Percentiles rank a stretch among this genome's conserved stretches.
These are phyloP conservation scores for Plasmodium inui DNA, from an alignment of 169 alveolate genomes.

Conservation along the genomic window DNA sequence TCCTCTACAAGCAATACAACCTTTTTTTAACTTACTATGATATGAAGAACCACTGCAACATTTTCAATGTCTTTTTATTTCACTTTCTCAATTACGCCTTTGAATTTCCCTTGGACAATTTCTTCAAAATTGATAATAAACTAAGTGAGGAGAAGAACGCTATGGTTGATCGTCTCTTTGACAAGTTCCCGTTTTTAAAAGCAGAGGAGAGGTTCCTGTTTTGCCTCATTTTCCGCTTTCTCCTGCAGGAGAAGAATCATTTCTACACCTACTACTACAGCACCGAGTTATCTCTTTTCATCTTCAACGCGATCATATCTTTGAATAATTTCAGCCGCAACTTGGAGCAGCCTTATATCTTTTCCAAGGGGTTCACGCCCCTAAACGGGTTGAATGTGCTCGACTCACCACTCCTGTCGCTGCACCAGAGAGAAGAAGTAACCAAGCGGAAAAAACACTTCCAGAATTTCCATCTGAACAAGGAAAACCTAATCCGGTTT, in stretches of 20 bases:
- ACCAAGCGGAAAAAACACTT: background rate
- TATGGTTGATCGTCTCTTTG: constrained; percentile 1
- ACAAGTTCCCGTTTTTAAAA: constrained; percentile 23
- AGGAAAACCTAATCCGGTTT: constrained; percentile 3
- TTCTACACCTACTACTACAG: constrained; percentile 59
- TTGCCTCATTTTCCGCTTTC: constrained; percentile 19
- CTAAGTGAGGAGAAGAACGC: constrained; percentile 2
- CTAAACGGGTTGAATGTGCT: background rate
- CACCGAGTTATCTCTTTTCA: constrained; percentile 31
- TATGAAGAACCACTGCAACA: constrained; percentile 27
- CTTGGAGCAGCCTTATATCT: constrained; percentile 1
- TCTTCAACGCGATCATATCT: constrained; percentile 58
- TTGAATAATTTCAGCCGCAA: constrained; percentile 35
- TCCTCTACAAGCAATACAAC: constrained; percentile 64
- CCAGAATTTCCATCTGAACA: constrained; percentile 2
- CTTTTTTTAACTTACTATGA: constrained; percentile 66
- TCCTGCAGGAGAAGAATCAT: constrained; percentile 59
- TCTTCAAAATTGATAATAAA: constrained; percentile 45
- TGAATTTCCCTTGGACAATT: constrained; percentile 73
- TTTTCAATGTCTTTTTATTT: constrained; percentile 26
- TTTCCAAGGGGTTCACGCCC: constrained; percentile 13
- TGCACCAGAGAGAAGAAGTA: background rate
- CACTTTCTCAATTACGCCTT: constrained; percentile 69
- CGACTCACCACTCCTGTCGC: background rate
- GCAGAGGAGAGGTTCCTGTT: constrained; percentile 31